These are phyloP conservation scores for Dentipellis fragilis DNA, from an alignment of 768 basidiomycete genomes.

Conservation along the genomic window DNA sequence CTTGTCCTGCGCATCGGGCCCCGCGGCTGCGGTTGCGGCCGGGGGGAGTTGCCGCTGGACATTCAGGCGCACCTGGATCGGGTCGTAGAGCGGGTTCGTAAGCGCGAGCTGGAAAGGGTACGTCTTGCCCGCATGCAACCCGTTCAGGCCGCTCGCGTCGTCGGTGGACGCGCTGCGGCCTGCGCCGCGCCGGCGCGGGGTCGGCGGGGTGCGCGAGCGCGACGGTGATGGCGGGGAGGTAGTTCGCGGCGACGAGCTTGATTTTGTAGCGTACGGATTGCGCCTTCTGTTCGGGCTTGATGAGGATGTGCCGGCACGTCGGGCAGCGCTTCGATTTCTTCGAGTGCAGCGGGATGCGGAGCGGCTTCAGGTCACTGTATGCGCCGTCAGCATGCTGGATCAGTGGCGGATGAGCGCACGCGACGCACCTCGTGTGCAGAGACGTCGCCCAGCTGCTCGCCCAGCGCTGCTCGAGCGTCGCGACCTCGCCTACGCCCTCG, in stretches of 20 bases:
- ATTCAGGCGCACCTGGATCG: conserved; percentile 83
- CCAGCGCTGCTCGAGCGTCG: conserved; percentile 74
- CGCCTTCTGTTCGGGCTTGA: conserved; percentile 96
- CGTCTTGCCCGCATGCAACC: conserved; percentile 64
- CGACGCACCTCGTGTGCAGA: conserved; percentile 52
- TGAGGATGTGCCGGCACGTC: conserved; percentile 88
- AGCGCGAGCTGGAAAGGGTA: conserved; percentile 87
- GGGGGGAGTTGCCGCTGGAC: conserved; percentile 50
- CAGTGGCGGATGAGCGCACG: neutral
- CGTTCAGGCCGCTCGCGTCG: conserved; percentile 24
- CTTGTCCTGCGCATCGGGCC: conserved; percentile 37
- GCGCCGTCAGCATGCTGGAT: neutral
- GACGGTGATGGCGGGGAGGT: conserved; percentile 80
- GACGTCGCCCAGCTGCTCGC: conserved; percentile 67
- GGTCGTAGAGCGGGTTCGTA: conserved; percentile 93
- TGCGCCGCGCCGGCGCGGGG: conserved; percentile 18
- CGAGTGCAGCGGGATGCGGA: conserved; percentile 85
- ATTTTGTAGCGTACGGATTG: conserved; percentile 94
- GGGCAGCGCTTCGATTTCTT: conserved; percentile 96
- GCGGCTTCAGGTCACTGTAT: conserved; percentile 69
- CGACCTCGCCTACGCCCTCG: conserved; percentile 52
- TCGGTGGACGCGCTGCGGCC: conserved; percentile 28
- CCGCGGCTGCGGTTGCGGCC: conserved; percentile 27
- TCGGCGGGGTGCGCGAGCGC: conserved; percentile 43
- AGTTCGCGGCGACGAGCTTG: conserved; percentile 92